Conservation (phyloP, 176 grass and related monocot species). For the Cenchrus americanus region DNA sequence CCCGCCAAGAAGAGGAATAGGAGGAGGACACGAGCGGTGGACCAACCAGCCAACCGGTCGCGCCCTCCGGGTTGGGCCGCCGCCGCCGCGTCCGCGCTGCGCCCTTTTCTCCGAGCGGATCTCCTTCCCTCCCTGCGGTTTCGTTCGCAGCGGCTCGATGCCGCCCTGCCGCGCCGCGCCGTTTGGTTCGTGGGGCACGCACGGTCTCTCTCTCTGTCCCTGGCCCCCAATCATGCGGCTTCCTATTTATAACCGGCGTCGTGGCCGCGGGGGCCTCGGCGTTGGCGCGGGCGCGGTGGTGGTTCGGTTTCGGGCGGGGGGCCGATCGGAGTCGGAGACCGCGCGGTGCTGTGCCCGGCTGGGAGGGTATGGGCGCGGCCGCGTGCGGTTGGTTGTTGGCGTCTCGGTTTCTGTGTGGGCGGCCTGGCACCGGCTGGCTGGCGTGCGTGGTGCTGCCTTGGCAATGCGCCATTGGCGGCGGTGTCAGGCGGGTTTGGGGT, state of each 20-base stretch:
- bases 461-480: not conserved
- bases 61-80: constrained; percentile 18
- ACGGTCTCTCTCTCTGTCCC: not conserved
- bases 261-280: not conserved
- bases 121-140: not conserved
- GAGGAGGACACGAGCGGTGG: not conserved
- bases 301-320: not conserved
- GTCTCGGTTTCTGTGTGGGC: constrained; percentile 7
- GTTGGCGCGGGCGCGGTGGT: not conserved
- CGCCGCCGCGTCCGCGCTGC: not conserved
- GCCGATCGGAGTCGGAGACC: not conserved
- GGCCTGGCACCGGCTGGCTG: not conserved
- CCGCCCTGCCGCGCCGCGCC: not conserved
- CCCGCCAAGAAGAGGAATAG: constrained; percentile 37
- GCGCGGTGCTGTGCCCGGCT: not conserved
- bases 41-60: not conserved
- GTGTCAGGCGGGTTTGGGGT: not conserved
- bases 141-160: constrained; percentile 15
- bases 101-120: not conserved
- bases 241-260: constrained; percentile 38
- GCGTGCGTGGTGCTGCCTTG: not conserved
- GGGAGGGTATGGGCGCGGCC: constrained; percentile 1
- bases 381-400: not conserved
- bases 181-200: not conserved
- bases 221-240: constrained; percentile 14